phyloP scores from a whole-genome alignment of 1,284 basidiomycete species.

The Meripilus lineatus region DNA sequence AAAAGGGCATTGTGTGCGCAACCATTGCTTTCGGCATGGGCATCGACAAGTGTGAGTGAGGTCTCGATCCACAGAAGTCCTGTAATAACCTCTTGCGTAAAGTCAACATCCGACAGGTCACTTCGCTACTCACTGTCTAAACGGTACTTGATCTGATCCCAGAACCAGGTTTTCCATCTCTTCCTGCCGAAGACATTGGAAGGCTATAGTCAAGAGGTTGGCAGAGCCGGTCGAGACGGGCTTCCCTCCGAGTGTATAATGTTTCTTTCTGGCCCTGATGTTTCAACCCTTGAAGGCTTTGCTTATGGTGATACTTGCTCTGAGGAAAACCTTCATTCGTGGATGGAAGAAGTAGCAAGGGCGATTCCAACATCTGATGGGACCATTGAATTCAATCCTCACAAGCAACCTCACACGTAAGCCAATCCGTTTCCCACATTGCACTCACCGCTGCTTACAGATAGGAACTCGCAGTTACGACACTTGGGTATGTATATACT shows the following conservation, averaged over 20 bases:
- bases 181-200: constrained; percentile 66
- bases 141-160: background rate
- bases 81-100: too few relatives aligned
- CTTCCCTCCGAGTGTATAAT: constrained; percentile 53
- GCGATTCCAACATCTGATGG: constrained; percentile 33
- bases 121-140: background rate
- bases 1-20: constrained; percentile 63
- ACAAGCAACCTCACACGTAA: constrained; percentile 36
- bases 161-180: constrained; percentile 61
- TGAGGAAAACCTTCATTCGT: constrained; percentile 33
- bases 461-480: constrained; percentile 7
- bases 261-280: constrained; percentile 38
- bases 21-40: constrained; percentile 72
- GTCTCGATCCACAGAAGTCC: too few relatives aligned
- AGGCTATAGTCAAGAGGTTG: constrained; percentile 70
- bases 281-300: constrained; percentile 42
- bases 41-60: constrained; percentile 60
- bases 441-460: background rate
- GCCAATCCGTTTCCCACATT: constrained; percentile 13
- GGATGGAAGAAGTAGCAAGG: constrained; percentile 37
- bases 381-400: constrained; percentile 38
- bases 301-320: constrained; percentile 41
- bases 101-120: constrained; percentile 31
- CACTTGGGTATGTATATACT: background rate
- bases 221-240: constrained; percentile 72